These are phyloP conservation scores for Pseudocercospora ulei DNA, from an alignment of 2,329 filamentous ascomycete species.

Conservation along the genomic window DNA sequence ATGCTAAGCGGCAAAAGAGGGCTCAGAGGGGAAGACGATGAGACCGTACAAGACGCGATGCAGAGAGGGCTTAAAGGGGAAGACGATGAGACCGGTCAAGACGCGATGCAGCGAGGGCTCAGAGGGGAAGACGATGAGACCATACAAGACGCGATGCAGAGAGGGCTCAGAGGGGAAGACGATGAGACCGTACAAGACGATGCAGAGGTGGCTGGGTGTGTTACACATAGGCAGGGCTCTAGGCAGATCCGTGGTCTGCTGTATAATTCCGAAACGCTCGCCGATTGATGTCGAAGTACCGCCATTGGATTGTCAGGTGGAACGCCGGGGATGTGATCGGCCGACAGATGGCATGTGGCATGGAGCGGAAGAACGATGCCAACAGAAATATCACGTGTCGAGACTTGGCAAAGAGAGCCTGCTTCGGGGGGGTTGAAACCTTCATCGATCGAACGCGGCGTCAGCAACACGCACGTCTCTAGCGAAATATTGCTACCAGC, in stretches of 20 bases:
- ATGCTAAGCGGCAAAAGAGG: conserved; percentile 76
- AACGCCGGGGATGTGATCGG: neutral
- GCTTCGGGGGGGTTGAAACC: conserved; percentile 56
- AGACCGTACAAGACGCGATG: too few species aligned
- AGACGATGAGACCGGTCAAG: too few species aligned
- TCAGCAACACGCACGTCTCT: neutral
- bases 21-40: conserved; percentile 42
- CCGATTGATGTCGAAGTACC: neutral
- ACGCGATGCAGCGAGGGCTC: too few species aligned
- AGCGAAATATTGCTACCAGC: conserved; percentile 1
- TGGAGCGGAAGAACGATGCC: too few species aligned
- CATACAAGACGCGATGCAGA: too few species aligned
- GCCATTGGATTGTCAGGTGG: neutral
- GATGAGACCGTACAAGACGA: too few species aligned
- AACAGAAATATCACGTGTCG: too few species aligned
- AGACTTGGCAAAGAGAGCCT: too few species aligned
- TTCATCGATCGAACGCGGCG: conserved; percentile 62
- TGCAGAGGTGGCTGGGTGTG: neutral
- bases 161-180: too few species aligned
- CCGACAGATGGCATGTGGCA: too few species aligned
- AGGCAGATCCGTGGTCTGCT: neutral
- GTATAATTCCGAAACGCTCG: neutral
- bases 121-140: conserved; percentile 43
- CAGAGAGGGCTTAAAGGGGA: too few species aligned
- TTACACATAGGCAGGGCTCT: conserved; percentile 1